Conservation (phyloP, 306 rosid species). For the Abrus pulchellus region DNA sequence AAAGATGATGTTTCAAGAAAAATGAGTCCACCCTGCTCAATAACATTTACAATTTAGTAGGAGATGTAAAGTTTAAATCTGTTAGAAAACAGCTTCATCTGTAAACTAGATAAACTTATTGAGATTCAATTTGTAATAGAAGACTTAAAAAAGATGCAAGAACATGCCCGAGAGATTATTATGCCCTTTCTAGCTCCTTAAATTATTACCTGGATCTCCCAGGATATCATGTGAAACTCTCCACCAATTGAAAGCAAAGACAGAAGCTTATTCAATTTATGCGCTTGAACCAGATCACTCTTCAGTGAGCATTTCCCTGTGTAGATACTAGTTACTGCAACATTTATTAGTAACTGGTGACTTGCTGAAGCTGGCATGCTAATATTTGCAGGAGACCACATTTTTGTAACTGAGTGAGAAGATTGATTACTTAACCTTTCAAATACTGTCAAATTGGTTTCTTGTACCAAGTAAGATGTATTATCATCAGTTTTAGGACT, state of each 20-base stretch:
- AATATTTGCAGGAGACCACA: constrained; percentile 52
- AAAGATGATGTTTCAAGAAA: constrained; percentile 74
- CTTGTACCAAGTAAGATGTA: constrained; percentile 51
- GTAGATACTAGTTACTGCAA: constrained; percentile 62
- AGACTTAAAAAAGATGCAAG: constrained; percentile 43
- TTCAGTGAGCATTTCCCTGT: constrained; percentile 70
- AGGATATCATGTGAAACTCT: constrained; percentile 66
- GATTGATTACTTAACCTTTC: constrained; percentile 56
- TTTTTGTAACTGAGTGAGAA: constrained; percentile 47
- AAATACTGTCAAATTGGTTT: constrained; percentile 52
- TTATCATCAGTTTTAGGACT: constrained; percentile 53
- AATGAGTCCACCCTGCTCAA: constrained; percentile 82
- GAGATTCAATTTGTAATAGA: constrained; percentile 32
- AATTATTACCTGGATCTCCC: constrained; percentile 79
- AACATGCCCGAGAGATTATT: constrained; percentile 42
- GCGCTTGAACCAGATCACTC: constrained; percentile 66
- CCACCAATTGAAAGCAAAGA: constrained; percentile 71
- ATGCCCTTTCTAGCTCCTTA: constrained; percentile 40
- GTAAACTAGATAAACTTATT: constrained; percentile 29
- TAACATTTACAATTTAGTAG: constrained; percentile 48
- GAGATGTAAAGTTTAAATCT: constrained; percentile 40
- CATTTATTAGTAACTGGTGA: constrained; percentile 65
- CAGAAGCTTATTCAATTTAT: constrained; percentile 60
- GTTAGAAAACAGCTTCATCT: constrained; percentile 37
- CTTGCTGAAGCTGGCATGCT: constrained; percentile 42